Base-by-base conservation (phyloP, 805 yeast species). In the Saccharomycopsis sp. region DNA sequence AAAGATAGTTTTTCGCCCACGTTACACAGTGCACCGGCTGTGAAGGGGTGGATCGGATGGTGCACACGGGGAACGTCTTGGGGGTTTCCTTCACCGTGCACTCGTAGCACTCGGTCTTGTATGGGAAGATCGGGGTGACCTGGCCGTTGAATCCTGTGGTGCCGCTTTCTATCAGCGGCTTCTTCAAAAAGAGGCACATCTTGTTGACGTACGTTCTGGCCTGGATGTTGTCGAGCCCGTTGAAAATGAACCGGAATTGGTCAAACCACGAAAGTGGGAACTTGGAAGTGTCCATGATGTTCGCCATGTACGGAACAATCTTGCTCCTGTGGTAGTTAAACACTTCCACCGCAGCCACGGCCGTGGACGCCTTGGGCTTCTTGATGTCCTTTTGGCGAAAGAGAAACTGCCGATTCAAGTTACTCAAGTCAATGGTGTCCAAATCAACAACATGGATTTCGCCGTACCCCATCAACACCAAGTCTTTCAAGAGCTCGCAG, bases 61-160 rank as follows among this genome's bases (percentile, higher is more conserved):
- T 92, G 58, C 99, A 92, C 1, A 92, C 96, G 0, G 99, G 96
- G 58, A 77, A 92, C 0, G 92, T 71, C 54, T 83, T 87, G 4
- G 96, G 95, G 0, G 94, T 78, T 27, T 77, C 92, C 53, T 89
- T 86, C 4, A 80, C 75, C 19, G 77, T 75, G 60, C 99, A 92
- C 48, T 87, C 96, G 60, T 87, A 94, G 60, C 99, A 92, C 62
- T 92, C 98, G 2, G 94, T 77, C 36, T 63, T 51, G 38, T 79
- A 76, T 1, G 95, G 94, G 48, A 75, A 69, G 42, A 92, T 89
- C 2, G 96, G 96, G 55, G 86, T 95, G 25, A 84, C 83, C 57
- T 92, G 96, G 17, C 99, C 99, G 48, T 77, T 79, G 49, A 80
- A 82, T 1, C 99, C 99, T 0, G 96, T 83, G 0, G 97, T 88